Evolutionary conservation across 208 protist genomes (phyloP).

Genomic region (Leptomonas seymouri): DNA sequence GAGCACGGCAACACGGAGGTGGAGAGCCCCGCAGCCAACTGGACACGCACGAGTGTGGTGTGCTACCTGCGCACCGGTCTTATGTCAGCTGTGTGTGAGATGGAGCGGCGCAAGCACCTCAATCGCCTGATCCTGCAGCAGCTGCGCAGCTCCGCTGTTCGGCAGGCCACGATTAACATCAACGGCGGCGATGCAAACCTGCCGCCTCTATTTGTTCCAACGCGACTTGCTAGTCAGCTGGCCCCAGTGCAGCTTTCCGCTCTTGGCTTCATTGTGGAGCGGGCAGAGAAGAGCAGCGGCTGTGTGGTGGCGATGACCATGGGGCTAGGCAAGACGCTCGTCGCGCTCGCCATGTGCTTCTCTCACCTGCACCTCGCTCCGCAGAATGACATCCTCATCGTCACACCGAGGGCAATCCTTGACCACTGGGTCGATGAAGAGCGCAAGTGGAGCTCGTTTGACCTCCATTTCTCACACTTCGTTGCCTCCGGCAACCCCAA

Average conservation of each 20-base stretch:
- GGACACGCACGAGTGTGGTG: constrained; percentile 81
- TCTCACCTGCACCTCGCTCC: constrained; percentile 55
- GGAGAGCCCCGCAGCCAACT: constrained; percentile 38
- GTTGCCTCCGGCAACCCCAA: constrained; percentile 58
- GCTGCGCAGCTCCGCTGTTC: constrained; percentile 27
- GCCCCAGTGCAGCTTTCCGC: constrained; percentile 75
- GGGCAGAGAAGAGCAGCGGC: constrained; percentile 60
- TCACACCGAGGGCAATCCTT: constrained; percentile 85
- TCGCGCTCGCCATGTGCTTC: constrained; percentile 78
- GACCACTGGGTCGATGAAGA: constrained; percentile 73
- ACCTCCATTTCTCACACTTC: constrained; percentile 66
- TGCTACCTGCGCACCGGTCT: constrained; percentile 87
- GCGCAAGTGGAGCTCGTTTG: constrained; percentile 72
- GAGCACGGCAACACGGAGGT: constrained; percentile 93
- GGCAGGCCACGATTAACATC: constrained; percentile 62
- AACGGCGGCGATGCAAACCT: constrained; percentile 53
- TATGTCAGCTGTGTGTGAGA: constrained; percentile 75
- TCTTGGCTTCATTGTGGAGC: constrained; percentile 72
- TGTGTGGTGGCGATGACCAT: constrained; percentile 88
- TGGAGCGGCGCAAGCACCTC: constrained; percentile 70
- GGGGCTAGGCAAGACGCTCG: constrained; percentile 92
- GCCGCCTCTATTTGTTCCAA: constrained; percentile 71
- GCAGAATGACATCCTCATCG: constrained; percentile 70
- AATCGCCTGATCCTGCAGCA: constrained; percentile 47
- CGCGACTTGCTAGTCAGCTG: constrained; percentile 44